Base-by-base conservation (phyloP, 192 early-diverging fungal genomes). In the Umbelopsis ramanniana region DNA sequence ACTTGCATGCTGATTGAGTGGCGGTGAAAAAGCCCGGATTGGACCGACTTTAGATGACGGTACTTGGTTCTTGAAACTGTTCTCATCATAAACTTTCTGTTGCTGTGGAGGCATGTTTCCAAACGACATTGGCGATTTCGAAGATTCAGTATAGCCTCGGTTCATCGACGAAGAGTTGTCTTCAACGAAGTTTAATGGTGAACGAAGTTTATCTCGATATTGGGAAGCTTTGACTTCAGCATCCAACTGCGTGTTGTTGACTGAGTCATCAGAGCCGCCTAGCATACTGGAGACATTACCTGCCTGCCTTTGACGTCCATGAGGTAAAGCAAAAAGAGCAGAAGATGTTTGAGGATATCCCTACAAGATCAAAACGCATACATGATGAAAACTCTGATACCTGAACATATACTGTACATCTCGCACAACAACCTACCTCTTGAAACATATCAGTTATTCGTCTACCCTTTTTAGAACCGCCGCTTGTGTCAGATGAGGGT, bases 131-230 rank as follows among this genome's bases (percentile, higher is more conserved):
- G 57, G 57, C 2, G 57, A 38, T 4, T 0, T 19, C 17, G 57
- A n/a, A 38, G 23, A 19, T 10, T 19, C 57, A 12, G 10, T 26
- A 37, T 29, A 63, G 33, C 29, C 57, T 5, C 57, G 57, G 33
- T 35, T 35, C 33, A 63, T 63, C 11, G 57, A 19, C 17, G 57
- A 63, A 37, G 57, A 63, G 57, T 63, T 63, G 26, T 63, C 57
- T 17, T 63, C 57, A 2, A 63, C 57, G 12, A 63, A 63, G 17
- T 63, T 26, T 26, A 63, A 37, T 29, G 23, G 57, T n/a, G 57
- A 63, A 26, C 57, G 57, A 63, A 63, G 26, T 35, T 63, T 63
- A n/a, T 63, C 57, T 3, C 57, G 57, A 17, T 63, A 63, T n/a
- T 63, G 57, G 0, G 57, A 37, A 63, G 57, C 6, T n/a, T 63